phyloP scores from a whole-genome alignment of 2,329 filamentous ascomycete species.

The Cladophialophora bantiana region DNA sequence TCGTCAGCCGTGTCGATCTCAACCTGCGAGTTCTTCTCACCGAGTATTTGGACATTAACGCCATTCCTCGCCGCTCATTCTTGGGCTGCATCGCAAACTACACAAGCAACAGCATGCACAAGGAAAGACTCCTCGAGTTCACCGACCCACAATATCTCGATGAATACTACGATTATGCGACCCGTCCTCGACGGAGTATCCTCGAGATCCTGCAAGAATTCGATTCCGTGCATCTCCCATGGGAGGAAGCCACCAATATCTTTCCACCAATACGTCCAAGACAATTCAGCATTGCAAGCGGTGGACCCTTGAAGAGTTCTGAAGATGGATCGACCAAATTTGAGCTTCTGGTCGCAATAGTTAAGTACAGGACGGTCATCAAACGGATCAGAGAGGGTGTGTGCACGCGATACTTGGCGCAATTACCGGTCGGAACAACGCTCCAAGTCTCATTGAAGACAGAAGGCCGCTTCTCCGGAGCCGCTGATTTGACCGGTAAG shows the following conservation, averaged over 20 bases:
- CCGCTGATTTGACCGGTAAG: constrained; percentile 9
- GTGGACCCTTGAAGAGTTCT: constrained; percentile 58
- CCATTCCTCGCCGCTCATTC: constrained; percentile 87
- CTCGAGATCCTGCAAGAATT: constrained; percentile 94
- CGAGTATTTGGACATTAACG: constrained; percentile 85
- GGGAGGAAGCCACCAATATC: constrained; percentile 71
- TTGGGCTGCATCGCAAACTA: constrained; percentile 80
- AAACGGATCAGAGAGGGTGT: constrained; percentile 84
- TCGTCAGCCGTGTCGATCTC: constrained; percentile 40
- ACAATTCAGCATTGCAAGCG: constrained; percentile 90
- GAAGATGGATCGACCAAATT: constrained; percentile 57
- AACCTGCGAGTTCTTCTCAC: constrained; percentile 79
- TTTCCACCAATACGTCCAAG: constrained; percentile 86
- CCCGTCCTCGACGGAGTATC: constrained; percentile 85
- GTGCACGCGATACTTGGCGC: constrained; percentile 83
- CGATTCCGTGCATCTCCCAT: constrained; percentile 79
- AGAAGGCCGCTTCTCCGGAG: constrained; percentile 32
- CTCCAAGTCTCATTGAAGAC: constrained; percentile 61
- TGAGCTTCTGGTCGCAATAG: constrained; percentile 82
- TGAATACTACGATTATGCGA: constrained; percentile 95
- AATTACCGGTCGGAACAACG: constrained; percentile 63
- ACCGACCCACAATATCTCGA: constrained; percentile 79
- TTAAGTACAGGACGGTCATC: constrained; percentile 89
- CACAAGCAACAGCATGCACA: constrained; percentile 74
- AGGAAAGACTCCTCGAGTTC: constrained; percentile 83